Evolutionary conservation across 2,329 filamentous ascomycete genomes (phyloP).

Genomic region (Paecilomyces sp.): DNA sequence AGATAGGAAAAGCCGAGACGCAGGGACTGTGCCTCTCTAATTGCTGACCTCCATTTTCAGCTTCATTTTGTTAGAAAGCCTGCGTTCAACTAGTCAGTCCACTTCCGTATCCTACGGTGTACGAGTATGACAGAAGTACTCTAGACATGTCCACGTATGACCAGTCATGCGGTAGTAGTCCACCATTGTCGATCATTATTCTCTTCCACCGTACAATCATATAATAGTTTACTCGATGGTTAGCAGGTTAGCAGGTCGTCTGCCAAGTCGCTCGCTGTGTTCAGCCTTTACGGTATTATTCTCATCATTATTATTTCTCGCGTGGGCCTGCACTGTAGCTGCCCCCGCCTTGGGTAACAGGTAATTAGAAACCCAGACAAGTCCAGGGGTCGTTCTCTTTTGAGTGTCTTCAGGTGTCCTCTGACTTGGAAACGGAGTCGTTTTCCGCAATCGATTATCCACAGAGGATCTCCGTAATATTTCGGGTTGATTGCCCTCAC

Average conservation of each 20-base stretch:
- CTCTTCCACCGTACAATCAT: background rate
- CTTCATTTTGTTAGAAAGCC: background rate
- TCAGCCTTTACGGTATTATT: background rate
- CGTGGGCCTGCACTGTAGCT: background rate
- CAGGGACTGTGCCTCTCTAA: background rate
- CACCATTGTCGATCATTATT: background rate
- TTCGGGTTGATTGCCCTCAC: too few relatives aligned
- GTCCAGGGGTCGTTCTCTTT: background rate
- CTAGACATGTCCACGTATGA: background rate
- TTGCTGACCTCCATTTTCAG: too few relatives aligned
- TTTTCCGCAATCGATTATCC: too few relatives aligned
- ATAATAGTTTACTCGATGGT: background rate
- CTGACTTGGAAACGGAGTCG: too few relatives aligned
- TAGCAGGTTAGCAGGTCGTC: background rate
- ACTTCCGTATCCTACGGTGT: background rate
- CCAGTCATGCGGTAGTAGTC: background rate
- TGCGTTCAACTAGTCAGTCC: background rate
- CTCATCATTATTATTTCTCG: too few relatives aligned
- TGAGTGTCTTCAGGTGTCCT: too few relatives aligned
- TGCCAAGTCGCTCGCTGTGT: background rate
- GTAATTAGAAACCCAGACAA: too few relatives aligned
- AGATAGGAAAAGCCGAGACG: background rate
- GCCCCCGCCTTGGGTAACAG: background rate
- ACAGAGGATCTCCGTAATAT: too few relatives aligned
- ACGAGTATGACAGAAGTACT: background rate